phyloP scores from a whole-genome alignment of 139 green algal genomes.

The Trebouxia sp. region DNA sequence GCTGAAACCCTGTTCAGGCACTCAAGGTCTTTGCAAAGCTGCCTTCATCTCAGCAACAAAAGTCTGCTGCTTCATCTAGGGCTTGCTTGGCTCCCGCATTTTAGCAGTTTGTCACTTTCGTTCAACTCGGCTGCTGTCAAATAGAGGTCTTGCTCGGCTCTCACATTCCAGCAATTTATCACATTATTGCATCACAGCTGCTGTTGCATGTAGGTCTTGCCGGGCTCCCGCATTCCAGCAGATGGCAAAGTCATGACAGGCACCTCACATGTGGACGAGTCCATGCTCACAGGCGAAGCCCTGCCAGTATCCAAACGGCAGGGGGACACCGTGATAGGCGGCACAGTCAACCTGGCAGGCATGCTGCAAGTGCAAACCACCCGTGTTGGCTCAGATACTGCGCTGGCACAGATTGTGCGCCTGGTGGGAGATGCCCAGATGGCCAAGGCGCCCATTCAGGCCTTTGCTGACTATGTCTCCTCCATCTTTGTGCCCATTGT shows the following conservation, averaged over 20 bases:
- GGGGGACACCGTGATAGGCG: conserved; percentile 80
- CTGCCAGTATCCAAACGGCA: conserved; percentile 71
- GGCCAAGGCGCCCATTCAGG: conserved; percentile 95
- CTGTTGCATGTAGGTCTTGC: conserved; percentile 66
- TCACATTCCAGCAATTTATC: not conserved
- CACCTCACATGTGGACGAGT: conserved; percentile 88
- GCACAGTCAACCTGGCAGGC: conserved; percentile 88
- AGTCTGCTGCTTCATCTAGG: conserved; percentile 34
- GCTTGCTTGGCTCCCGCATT: conserved; percentile 80
- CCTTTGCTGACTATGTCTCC: conserved; percentile 83
- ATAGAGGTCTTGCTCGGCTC: no score
- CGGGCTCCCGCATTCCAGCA: conserved; percentile 79
- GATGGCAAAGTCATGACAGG: conserved; percentile 87
- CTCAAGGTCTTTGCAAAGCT: no score
- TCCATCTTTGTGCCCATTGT: conserved; percentile 91
- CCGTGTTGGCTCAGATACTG: conserved; percentile 79
- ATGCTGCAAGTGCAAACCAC: conserved; percentile 65
- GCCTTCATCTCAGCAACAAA: no score
- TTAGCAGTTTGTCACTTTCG: conserved; percentile 88
- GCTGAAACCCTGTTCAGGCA: no score
- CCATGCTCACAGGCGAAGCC: conserved; percentile 96
- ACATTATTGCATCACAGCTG: not conserved
- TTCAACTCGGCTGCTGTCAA: no score
- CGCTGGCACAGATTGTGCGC: conserved; percentile 90
- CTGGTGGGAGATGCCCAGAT: conserved; percentile 95